Percentiles rank a stretch among this genome's conserved stretches.
Evolutionary conservation across 129 eudicot genomes (phyloP).

Genomic region (Saussurea involucrata): DNA sequence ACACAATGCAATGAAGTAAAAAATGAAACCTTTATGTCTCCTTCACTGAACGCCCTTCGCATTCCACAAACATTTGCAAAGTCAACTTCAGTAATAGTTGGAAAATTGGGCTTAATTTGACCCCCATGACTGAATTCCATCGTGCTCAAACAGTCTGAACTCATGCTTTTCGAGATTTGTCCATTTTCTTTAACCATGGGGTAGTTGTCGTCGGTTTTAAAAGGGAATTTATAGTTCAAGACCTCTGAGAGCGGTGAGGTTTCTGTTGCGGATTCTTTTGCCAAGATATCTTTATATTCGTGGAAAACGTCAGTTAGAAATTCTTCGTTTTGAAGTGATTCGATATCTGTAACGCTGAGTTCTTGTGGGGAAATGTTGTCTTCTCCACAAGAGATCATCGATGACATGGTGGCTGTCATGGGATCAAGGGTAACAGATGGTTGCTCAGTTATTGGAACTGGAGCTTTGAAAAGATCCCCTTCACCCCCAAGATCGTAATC

Average conservation of each 20-base stretch:
- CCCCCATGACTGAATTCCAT: slow-evolving; percentile 46
- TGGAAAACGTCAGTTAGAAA: slow-evolving; percentile 67
- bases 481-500: slow-evolving; percentile 89
- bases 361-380: slow-evolving; percentile 53
- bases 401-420: slow-evolving; percentile 37
- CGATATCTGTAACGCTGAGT: slow-evolving; percentile 52
- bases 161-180: slow-evolving; percentile 55
- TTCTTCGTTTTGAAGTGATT: slow-evolving; percentile 58
- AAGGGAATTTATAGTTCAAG: slow-evolving; percentile 42
- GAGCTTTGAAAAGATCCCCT: slow-evolving; percentile 92
- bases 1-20: background rate
- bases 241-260: slow-evolving; percentile 55
- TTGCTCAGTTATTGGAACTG: slow-evolving; percentile 66
- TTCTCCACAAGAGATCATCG: slow-evolving; percentile 65
- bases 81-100: slow-evolving; percentile 55
- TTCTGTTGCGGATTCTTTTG: slow-evolving; percentile 50
- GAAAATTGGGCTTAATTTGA: slow-evolving; percentile 47
- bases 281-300: slow-evolving; percentile 69
- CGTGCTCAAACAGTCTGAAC: slow-evolving; percentile 66
- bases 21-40: slow-evolving; percentile 81
- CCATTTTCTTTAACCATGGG: slow-evolving; percentile 37
- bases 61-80: slow-evolving; percentile 60
- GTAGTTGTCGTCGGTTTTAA: slow-evolving; percentile 33
- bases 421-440: slow-evolving; percentile 52
- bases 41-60: slow-evolving; percentile 93